Evolutionary conservation across 1,284 basidiomycete genomes (phyloP).

Genomic region (Chondrostereum purpureum): DNA sequence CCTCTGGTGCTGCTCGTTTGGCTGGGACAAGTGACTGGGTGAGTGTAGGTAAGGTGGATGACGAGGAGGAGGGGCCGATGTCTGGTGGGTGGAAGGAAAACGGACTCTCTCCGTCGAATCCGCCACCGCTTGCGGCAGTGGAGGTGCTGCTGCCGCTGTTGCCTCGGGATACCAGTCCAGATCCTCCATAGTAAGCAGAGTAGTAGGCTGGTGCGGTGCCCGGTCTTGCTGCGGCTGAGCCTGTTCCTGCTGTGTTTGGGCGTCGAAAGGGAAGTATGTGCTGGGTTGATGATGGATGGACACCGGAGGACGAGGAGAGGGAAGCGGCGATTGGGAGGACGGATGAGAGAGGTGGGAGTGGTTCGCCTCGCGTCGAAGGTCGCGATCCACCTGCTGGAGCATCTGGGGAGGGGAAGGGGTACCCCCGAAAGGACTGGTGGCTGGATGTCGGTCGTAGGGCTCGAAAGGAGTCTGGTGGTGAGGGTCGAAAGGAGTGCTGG

Average conservation of each 20-base stretch:
- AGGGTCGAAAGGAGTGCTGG: conserved; percentile 17
- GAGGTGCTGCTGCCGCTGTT: background rate
- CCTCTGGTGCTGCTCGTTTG: conserved; percentile 45
- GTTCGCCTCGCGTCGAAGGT: conserved; percentile 39
- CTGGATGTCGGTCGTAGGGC: background rate
- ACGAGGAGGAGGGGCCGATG: background rate
- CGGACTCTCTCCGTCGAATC: conserved; percentile 45
- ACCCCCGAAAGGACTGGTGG: conserved; percentile 29
- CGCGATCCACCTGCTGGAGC: conserved; percentile 20
- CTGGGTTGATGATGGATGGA: conserved; percentile 7
- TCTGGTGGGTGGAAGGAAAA: conserved; percentile 77
- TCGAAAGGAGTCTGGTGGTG: background rate
- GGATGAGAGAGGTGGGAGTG: conserved; percentile 66
- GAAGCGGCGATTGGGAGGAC: conserved; percentile 51
- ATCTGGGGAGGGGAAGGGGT: conserved; percentile 12
- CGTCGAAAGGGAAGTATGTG: conserved; percentile 32
- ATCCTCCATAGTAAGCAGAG: conserved; percentile 37
- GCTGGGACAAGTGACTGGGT: conserved; percentile 19
- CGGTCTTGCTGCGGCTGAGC: conserved; percentile 35
- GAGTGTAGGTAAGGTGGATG: conserved; percentile 6
- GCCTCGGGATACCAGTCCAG: conserved; percentile 21
- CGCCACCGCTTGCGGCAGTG: conserved; percentile 7
- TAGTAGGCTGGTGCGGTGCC: conserved; percentile 57
- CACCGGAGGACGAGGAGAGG: conserved; percentile 27
- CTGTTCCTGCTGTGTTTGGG: conserved; percentile 31